These are phyloP conservation scores for Naematelia aurantialba DNA, from an alignment of 768 basidiomycete species.

Conservation along the genomic window DNA sequence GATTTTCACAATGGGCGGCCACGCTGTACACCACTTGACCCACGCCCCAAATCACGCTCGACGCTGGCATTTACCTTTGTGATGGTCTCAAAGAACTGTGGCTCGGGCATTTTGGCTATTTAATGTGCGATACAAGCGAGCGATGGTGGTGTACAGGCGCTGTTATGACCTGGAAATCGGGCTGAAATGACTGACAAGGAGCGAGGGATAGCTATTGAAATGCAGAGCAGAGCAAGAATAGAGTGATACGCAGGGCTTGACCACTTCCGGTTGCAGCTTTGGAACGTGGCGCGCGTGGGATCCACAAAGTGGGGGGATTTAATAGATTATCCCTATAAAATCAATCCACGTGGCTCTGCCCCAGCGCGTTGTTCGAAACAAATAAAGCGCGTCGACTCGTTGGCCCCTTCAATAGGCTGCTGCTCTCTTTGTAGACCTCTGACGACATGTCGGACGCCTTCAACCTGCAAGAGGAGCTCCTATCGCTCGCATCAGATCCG, in stretches of 20 bases:
- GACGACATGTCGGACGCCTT: constrained; percentile 53
- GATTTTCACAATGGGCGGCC: background rate
- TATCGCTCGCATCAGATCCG: constrained; percentile 59
- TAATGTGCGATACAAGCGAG: background rate
- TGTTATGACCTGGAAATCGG: background rate
- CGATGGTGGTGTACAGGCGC: background rate
- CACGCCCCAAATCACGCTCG: constrained; percentile 1
- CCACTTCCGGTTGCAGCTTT: background rate
- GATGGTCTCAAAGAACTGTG: constrained; percentile 48
- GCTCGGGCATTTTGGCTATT: constrained; percentile 19
- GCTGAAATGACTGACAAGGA: background rate
- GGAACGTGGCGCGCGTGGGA: background rate
- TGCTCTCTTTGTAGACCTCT: constrained; percentile 10
- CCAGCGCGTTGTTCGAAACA: background rate
- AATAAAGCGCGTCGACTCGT: constrained; percentile 7
- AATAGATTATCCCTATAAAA: constrained; percentile 13
- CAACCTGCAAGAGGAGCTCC: constrained; percentile 74
- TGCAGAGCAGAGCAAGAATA: constrained; percentile 3
- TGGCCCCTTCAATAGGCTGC: background rate
- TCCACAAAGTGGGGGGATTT: background rate
- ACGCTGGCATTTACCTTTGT: constrained; percentile 34
- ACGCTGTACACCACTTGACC: background rate
- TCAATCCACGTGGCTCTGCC: constrained; percentile 2
- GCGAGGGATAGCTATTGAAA: background rate
- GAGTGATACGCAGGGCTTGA: background rate